A percentile compares a stretch with the other conserved stretches of the same genome.
Conservation (phyloP, 2,329 filamentous ascomycete genomes). For the Penicillium brasilianum region DNA sequence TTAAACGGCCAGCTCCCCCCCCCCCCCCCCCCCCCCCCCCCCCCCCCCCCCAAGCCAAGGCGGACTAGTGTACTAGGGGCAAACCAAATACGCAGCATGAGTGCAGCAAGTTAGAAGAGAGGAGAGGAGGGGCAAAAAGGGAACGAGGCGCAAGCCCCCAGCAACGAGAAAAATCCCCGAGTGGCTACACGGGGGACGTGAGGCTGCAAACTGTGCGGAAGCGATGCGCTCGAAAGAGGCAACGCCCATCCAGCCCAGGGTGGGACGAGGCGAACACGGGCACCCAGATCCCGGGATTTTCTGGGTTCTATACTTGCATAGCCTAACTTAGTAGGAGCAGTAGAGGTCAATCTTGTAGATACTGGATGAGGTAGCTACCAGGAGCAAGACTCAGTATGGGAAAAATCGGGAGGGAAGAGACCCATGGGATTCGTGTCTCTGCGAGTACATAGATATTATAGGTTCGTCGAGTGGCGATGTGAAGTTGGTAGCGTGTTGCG, state of each 20-base stretch:
- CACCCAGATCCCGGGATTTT: neutral
- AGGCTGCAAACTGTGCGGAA: conserved; percentile 21
- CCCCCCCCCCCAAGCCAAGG: too few species aligned
- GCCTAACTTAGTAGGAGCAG: neutral
- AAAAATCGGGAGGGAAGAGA: neutral
- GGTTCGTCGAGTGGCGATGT: neutral
- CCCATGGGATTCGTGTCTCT: neutral
- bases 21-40: too few species aligned
- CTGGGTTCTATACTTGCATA: neutral
- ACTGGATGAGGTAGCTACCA: too few species aligned
- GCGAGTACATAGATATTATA: neutral
- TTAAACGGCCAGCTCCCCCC: neutral
- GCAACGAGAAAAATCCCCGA: conserved; percentile 36
- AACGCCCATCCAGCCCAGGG: conserved; percentile 13
- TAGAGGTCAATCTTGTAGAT: neutral
- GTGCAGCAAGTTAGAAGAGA: neutral
- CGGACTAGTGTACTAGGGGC: neutral
- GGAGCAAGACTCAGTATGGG: too few species aligned
- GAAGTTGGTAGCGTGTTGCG: neutral
- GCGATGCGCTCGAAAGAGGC: conserved; percentile 18
- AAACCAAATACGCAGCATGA: neutral
- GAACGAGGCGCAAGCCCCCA: conserved; percentile 21
- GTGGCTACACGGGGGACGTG: conserved; percentile 23
- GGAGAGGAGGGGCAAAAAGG: conserved; percentile 21
- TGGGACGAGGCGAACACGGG: conserved; percentile 19